Evolutionary conservation across 2,329 filamentous ascomycete genomes (phyloP).

Genomic region (Trichoderma endophyticum): DNA sequence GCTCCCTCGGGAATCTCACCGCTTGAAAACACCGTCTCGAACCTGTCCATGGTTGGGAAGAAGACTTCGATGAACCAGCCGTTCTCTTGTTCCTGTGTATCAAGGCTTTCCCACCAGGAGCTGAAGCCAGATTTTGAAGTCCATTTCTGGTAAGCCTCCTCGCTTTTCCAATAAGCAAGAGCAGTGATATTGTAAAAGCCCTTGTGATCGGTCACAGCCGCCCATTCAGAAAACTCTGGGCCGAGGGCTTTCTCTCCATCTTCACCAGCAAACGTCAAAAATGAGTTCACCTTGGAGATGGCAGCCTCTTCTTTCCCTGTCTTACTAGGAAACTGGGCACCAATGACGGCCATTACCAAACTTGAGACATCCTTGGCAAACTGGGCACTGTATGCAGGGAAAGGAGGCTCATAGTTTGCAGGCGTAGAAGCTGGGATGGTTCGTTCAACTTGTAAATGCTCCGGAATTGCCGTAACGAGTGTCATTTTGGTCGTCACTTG

Average conservation of each 20-base stretch:
- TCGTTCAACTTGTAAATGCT: constrained; percentile 20
- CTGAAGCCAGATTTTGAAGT: constrained; percentile 5
- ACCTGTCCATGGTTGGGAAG: constrained; percentile 39
- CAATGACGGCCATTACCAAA: constrained; percentile 22
- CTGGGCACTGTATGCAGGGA: constrained; percentile 20
- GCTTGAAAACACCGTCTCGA: constrained; percentile 42
- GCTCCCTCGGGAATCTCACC: constrained; percentile 39
- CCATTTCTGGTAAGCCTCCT: constrained; percentile 17
- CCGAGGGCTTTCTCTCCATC: not conserved
- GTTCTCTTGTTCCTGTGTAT: constrained; percentile 17
- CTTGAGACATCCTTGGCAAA: constrained; percentile 20
- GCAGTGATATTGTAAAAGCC: constrained; percentile 20
- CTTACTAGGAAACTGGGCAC: constrained; percentile 18
- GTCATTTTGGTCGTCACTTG: not conserved
- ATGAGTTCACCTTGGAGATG: constrained; percentile 12
- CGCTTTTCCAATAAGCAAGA: constrained; percentile 10
- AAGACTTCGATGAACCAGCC: constrained; percentile 45
- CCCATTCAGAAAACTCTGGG: constrained; percentile 20
- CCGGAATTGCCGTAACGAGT: constrained; percentile 17
- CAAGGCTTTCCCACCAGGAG: constrained; percentile 13
- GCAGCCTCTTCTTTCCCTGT: not conserved
- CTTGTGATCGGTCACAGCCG: constrained; percentile 19
- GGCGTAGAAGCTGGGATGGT: constrained; percentile 17
- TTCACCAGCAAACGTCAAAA: constrained; percentile 1
- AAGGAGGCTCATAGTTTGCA: constrained; percentile 19